A percentile compares a stretch with the other conserved stretches of the same genome.
Evolutionary conservation across 768 basidiomycete species (phyloP).

Genomic region (Daedalea quercina): DNA sequence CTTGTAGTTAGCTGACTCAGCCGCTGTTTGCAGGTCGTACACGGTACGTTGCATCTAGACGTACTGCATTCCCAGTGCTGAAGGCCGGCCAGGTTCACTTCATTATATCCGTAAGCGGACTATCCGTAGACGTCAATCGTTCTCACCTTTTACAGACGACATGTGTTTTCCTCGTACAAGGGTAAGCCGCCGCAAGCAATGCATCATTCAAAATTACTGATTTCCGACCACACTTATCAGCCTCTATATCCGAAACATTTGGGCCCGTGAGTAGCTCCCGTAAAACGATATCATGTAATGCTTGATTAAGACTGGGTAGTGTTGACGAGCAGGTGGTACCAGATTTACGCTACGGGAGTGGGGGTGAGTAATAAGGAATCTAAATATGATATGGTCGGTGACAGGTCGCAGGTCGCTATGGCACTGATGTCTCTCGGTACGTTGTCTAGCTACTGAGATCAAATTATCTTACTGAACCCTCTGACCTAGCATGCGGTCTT

Average conservation of each 20-base stretch:
- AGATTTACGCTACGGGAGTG: background rate
- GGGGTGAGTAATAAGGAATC: background rate
- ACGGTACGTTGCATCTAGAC: background rate
- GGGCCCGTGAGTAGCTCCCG: background rate
- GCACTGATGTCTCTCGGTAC: background rate
- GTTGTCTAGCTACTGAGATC: background rate
- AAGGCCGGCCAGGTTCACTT: background rate
- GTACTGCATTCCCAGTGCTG: background rate
- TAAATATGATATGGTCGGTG: background rate
- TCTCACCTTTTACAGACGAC: background rate
- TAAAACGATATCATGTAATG: background rate
- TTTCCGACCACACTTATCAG: background rate
- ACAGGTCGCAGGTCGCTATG: background rate
- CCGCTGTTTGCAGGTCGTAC: background rate
- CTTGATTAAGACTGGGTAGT: background rate
- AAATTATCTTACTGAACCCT: background rate
- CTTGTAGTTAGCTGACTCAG: background rate
- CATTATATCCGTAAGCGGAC: background rate
- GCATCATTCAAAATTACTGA: background rate
- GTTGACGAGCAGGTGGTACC: too few species aligned
- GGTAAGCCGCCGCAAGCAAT: too few species aligned
- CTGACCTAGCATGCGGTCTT: background rate
- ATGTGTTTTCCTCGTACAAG: background rate
- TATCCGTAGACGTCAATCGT: too few species aligned
- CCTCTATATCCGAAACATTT: background rate